phyloP scores from a whole-genome alignment of 352 stramenopile genomes.

The Phytophthora parvispora region DNA sequence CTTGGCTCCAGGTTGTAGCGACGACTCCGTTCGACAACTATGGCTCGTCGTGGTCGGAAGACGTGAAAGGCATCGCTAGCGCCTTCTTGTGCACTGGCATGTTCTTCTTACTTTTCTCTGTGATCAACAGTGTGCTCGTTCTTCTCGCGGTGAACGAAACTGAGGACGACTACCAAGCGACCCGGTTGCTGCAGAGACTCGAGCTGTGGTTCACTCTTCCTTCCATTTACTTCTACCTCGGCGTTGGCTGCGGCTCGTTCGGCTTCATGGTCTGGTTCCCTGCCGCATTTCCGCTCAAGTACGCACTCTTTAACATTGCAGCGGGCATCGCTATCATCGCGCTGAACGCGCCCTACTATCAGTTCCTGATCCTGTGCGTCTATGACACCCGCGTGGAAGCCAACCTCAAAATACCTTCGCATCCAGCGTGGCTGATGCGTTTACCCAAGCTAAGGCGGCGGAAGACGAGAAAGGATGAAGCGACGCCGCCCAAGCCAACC shows the following conservation, averaged over 20 bases:
- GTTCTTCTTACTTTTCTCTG: slow-evolving; percentile 40
- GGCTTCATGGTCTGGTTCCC: slow-evolving; percentile 43
- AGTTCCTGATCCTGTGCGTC: slow-evolving; percentile 43
- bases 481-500: neutral
- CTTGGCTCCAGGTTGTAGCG: slow-evolving; percentile 28
- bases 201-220: slow-evolving; percentile 35
- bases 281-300: slow-evolving; percentile 30
- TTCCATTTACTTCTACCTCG: slow-evolving; percentile 42
- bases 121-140: slow-evolving; percentile 31
- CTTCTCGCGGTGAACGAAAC: slow-evolving; percentile 10
- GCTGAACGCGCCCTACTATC: slow-evolving; percentile 39
- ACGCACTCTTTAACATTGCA: slow-evolving; percentile 13
- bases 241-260: slow-evolving; percentile 25
- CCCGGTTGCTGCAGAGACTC: slow-evolving; percentile 18
- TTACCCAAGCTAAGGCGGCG: slow-evolving; percentile 1
- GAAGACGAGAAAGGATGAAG: neutral
- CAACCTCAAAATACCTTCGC: slow-evolving; percentile 21
- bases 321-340: slow-evolving; percentile 23
- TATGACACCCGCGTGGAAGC: slow-evolving; percentile 31
- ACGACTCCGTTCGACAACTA: slow-evolving; percentile 30
- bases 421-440: slow-evolving; percentile 16
- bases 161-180: slow-evolving; percentile 31
- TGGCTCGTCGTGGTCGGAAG: slow-evolving; percentile 18
- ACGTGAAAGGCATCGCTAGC: slow-evolving; percentile 14
- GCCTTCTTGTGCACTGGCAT: slow-evolving; percentile 24